phyloP scores from a whole-genome alignment of 768 basidiomycete genomes.

The Daedaleopsis nitida region DNA sequence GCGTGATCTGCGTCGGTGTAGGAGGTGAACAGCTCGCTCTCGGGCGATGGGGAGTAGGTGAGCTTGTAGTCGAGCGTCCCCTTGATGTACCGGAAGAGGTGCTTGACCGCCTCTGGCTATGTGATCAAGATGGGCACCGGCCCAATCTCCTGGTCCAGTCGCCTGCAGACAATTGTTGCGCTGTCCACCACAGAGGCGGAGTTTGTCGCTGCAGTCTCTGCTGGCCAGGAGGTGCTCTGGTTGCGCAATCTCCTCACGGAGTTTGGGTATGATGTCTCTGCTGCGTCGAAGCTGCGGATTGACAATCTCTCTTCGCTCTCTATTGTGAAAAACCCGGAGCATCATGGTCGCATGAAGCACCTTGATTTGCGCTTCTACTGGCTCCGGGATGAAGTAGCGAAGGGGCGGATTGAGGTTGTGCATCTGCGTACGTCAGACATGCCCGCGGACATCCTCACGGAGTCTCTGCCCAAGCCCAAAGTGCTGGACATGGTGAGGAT shows the following conservation, averaged over 20 bases:
- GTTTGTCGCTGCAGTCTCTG: conserved; percentile 37
- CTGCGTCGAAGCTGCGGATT: conserved; percentile 33
- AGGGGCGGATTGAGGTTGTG: conserved; percentile 1
- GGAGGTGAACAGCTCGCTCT: too few relatives aligned
- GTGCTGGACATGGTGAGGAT: neutral
- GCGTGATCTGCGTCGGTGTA: too few relatives aligned
- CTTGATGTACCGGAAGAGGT: too few relatives aligned
- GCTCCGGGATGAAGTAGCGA: conserved; percentile 30
- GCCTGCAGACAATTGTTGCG: conserved; percentile 40
- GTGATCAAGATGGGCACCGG: conserved; percentile 37
- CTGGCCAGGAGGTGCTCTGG: conserved; percentile 36
- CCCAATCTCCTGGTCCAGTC: conserved; percentile 39
- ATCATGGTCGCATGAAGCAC: conserved; percentile 37
- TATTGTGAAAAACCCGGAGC: conserved; percentile 31
- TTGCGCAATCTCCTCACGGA: conserved; percentile 34
- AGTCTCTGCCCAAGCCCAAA: conserved; percentile 26
- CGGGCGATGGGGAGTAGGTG: too few relatives aligned
- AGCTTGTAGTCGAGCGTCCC: too few relatives aligned
- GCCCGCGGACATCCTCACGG: conserved; percentile 39
- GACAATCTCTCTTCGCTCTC: too few relatives aligned
- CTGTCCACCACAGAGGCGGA: conserved; percentile 44
- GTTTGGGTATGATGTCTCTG: conserved; percentile 21
- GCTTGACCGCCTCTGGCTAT: conserved; percentile 30
- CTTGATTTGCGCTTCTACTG: conserved; percentile 40
- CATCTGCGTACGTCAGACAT: conserved; percentile 29